Base-by-base conservation (phyloP, 345 rosid genomes). In the Linum trigynum region DNA sequence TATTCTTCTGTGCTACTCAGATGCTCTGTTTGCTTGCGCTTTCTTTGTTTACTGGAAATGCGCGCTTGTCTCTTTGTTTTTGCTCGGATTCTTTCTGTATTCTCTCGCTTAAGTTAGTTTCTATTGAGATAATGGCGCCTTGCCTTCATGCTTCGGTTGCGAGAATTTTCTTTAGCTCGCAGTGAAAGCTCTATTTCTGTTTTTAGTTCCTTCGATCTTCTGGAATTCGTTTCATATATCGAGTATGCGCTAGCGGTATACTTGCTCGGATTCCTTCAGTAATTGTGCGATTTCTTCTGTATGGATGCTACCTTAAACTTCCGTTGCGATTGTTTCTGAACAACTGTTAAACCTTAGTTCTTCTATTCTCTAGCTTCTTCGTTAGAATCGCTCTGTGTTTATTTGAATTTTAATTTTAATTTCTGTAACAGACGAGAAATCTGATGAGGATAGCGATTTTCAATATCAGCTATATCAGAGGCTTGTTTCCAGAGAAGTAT, bases 381-480 rank as follows among this genome's bases (percentile, higher is more conserved):
- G 32, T 23, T 23, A 5, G 38, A 37, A 16, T 32, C 35, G 38
- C 2, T 57, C 7, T 5, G 32, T 48, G n/a, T 51, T 38, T 8
- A 65, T 62, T 62, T 14, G 36, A 50, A 38, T 55, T 51, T 67
- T 40, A n/a, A n/a, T n/a, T n/a, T n/a, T 38, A 2, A 11, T 12
- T 60, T 65, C 61, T 61, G 38, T 7, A 61, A 71, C 40, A 87
- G 99, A 87, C 99, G 7, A 82, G 99, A 82, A 91, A 89, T 74
- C 68, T 89, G 80, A 96, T 95, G 16, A 92, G 96, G 17, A 91
- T 95, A 56, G 96, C 97, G 39, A 88, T 89, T 64, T 95, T 95
- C 83, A 95, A 95, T 66, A 91, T 91, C 72, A 95, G 97, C 69
- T 95, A 95, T 77, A 85, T 95, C 58, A 85, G 96, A 79, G 99